phyloP scores from a whole-genome alignment of 1,139 yeast species.

The Saccharomyces hybrid region DNA sequence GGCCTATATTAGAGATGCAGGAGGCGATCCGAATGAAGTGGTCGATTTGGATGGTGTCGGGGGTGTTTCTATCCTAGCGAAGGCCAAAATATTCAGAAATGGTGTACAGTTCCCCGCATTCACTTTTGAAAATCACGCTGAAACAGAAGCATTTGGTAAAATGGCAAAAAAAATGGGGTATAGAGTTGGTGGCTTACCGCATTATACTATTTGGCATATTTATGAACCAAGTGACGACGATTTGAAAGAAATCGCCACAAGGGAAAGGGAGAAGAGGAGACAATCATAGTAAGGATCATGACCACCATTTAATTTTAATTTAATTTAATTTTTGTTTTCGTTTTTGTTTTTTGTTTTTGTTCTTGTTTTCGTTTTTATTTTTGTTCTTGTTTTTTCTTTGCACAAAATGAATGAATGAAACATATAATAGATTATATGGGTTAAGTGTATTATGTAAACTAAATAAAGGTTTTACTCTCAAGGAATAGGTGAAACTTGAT shows the following conservation, averaged over 20 bases:
- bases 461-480: neutral
- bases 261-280: constrained; percentile 61
- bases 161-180: constrained; percentile 75
- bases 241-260: constrained; percentile 59
- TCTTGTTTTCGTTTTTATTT: neutral
- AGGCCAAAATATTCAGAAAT: constrained; percentile 68
- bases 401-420: neutral
- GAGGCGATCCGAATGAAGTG: constrained; percentile 78
- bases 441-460: neutral
- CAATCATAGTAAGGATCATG: constrained; percentile 10
- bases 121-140: constrained; percentile 85
- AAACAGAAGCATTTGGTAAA: constrained; percentile 89
- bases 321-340: neutral
- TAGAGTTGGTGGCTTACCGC: constrained; percentile 77
- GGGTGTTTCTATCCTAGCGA: constrained; percentile 77
- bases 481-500: neutral
- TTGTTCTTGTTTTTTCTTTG: neutral
- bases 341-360: neutral
- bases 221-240: constrained; percentile 94
- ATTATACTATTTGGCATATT: constrained; percentile 87
- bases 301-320: neutral
- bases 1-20: constrained; percentile 78
- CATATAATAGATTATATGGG: neutral
- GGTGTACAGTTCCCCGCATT: constrained; percentile 90
- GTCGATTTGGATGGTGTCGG: constrained; percentile 90